A percentile compares a stretch with the other conserved stretches of the same genome.
Conservation (phyloP, 2,329 filamentous ascomycete genomes). For the Epichloe hybrida region DNA sequence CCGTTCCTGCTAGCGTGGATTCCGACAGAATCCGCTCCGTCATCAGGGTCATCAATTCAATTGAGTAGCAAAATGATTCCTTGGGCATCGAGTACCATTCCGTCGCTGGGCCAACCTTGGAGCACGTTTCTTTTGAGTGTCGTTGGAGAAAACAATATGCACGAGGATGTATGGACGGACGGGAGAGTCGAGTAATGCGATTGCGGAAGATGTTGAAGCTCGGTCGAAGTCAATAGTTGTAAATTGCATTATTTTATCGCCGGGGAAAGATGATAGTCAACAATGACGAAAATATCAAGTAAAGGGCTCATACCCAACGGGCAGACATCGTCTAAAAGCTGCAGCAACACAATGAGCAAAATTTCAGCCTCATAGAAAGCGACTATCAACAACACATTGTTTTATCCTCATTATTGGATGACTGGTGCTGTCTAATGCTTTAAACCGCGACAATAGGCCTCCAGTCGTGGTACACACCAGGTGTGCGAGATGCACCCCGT, state of each 20-base stretch:
- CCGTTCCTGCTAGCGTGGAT: slow-evolving; percentile 9
- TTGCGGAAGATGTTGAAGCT: neutral
- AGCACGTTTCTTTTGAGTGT: slow-evolving; percentile 57
- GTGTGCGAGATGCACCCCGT: slow-evolving; percentile 5
- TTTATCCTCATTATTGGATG: neutral
- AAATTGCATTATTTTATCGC: too few species aligned
- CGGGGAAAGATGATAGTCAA: too few species aligned
- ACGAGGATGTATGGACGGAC: slow-evolving; percentile 3
- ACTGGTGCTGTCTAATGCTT: slow-evolving; percentile 1
- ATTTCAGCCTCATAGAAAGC: too few species aligned
- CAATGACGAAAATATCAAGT: too few species aligned
- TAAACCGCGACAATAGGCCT: neutral
- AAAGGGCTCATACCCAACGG: too few species aligned
- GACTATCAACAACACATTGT: neutral
- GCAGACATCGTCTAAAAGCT: too few species aligned
- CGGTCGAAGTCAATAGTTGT: too few species aligned
- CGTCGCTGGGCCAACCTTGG: slow-evolving; percentile 51
- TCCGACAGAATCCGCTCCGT: slow-evolving; percentile 10
- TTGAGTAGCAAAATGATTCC: slow-evolving; percentile 42
- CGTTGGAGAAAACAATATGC: slow-evolving; percentile 42
- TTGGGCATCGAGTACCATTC: slow-evolving; percentile 53
- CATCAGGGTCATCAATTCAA: slow-evolving; percentile 22
- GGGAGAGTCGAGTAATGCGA: neutral
- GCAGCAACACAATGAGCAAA: too few species aligned
- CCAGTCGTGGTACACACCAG: slow-evolving; percentile 1